Base-by-base conservation (phyloP, 1,284 basidiomycete genomes). In the Ceratobasidium sp. region DNA sequence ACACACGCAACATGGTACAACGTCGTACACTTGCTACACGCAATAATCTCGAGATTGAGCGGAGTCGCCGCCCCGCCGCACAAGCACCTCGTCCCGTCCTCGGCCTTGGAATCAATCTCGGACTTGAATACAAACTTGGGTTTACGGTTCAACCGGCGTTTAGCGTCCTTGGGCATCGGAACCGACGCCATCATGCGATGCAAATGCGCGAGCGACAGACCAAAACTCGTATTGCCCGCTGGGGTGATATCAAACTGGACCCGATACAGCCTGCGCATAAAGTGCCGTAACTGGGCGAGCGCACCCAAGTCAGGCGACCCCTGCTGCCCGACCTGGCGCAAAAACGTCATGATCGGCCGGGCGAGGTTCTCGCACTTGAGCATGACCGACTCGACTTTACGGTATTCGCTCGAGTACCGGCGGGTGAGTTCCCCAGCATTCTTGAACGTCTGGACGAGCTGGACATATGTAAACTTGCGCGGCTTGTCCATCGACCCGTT, bases 201-300 rank as follows among this genome's bases (percentile, higher is more conserved):
- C 11, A 71, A 49, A 41, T 71, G 71, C 6, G 66, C 67, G 9
- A 71, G 57, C 8, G 71, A 66, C 1, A 71, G 56, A 14, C 71
- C 71, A 29, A 50, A 50, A 6, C 49, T 36, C 0, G 50, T 39
- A 8, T 91, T 88, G 0, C 85, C 85, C 70, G 84, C 87, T 0
- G 89, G 87, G 0, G 88, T 88, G 13, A 91, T 87, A 6, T 87
- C 86, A 75, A 92, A 91, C 75, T 91, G 89, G 58, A 92, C 87
- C 77, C 86, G 87, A 79, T 87, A 92, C 30, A 92, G 78, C 78
- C 91, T 92, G 73, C 90, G 86, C 88, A 92, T 90, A 75, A 87
- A 91, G 76, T 92, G 90, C 27, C 90, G 84, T 11, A 91, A 88
- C 76, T 90, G 90, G 11, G 86, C 83, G 50, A 92, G 85, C 30